These are phyloP conservation scores for Ogataea hybrid DNA, from an alignment of 1,139 yeast genomes.

Conservation along the genomic window DNA sequence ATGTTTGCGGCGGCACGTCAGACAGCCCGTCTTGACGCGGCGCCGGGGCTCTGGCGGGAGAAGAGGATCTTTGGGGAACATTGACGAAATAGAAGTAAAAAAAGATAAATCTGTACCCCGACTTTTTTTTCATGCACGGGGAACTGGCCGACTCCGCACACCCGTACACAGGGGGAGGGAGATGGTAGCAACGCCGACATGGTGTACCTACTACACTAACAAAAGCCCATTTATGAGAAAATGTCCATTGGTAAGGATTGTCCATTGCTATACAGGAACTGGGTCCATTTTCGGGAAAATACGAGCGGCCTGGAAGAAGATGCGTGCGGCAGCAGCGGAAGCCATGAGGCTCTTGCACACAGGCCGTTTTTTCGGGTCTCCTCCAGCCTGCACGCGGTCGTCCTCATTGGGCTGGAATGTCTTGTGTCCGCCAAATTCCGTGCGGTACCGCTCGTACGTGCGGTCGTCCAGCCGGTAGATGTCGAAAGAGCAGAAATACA, in stretches of 20 bases:
- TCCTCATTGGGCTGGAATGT: constrained; percentile 50
- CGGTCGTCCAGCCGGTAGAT: constrained; percentile 54
- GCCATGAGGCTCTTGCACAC: constrained; percentile 60
- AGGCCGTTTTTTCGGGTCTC: constrained; percentile 33
- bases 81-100: background rate
- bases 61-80: background rate
- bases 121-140: constrained; percentile 1
- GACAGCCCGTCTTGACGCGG: constrained; percentile 40
- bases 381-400: constrained; percentile 36
- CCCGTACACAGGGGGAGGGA: too few species aligned
- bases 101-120: background rate
- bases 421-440: constrained; percentile 54
- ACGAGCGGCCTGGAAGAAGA: constrained; percentile 67
- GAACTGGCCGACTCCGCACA: background rate
- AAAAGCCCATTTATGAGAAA: too few species aligned
- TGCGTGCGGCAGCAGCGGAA: constrained; percentile 63
- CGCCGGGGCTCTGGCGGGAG: too few species aligned
- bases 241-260: too few species aligned
- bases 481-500: constrained; percentile 60
- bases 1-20: constrained; percentile 38
- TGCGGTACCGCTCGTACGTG: constrained; percentile 29
- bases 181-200: too few species aligned
- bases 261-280: constrained; percentile 22
- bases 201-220: too few species aligned
- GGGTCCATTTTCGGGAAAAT: constrained; percentile 39